Conservation (phyloP, 2,329 filamentous ascomycete genomes). For the Fusarium pseudograminearum region DNA sequence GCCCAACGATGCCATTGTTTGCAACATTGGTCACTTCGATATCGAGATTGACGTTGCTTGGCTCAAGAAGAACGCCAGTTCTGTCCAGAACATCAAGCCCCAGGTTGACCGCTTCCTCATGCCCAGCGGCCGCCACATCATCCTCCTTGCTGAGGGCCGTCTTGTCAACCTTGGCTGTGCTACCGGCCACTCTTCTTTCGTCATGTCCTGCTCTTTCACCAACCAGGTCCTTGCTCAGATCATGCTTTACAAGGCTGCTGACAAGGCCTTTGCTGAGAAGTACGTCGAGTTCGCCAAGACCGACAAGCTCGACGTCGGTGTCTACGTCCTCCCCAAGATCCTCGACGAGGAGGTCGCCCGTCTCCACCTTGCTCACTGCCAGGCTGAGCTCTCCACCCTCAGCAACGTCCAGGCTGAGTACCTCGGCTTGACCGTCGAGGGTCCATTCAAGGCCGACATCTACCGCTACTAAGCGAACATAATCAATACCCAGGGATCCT, state of each 20-base stretch:
- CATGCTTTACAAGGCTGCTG: slow-evolving; percentile 93
- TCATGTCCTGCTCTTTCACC: slow-evolving; percentile 99
- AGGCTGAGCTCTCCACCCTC: slow-evolving; percentile 91
- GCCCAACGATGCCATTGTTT: slow-evolving; percentile 98
- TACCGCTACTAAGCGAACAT: slow-evolving; percentile 61
- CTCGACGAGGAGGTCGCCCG: slow-evolving; percentile 98
- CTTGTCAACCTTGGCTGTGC: slow-evolving; percentile 99
- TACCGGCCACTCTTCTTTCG: slow-evolving; percentile 98
- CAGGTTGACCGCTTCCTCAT: slow-evolving; percentile 99
- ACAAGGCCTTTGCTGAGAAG: slow-evolving; percentile 89
- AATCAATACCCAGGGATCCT: slow-evolving; percentile 55
- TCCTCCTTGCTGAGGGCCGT: slow-evolving; percentile 97
- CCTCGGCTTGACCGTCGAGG: slow-evolving; percentile 85
- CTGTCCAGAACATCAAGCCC: slow-evolving; percentile 98
- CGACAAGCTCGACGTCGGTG: slow-evolving; percentile 89
- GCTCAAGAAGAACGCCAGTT: slow-evolving; percentile 96
- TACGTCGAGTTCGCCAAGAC: slow-evolving; percentile 95
- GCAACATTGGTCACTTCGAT: slow-evolving; percentile 99
- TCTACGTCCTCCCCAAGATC: slow-evolving; percentile 97
- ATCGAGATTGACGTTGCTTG: slow-evolving; percentile 99
- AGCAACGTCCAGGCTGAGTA: slow-evolving; percentile 92
- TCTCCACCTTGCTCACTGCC: slow-evolving; percentile 92
- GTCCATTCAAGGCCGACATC: slow-evolving; percentile 92
- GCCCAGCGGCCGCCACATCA: slow-evolving; percentile 94
- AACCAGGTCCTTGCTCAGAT: slow-evolving; percentile 99